Base-by-base conservation (phyloP, 2,329 filamentous ascomycete species). In the Aspergillus alliaceus region DNA sequence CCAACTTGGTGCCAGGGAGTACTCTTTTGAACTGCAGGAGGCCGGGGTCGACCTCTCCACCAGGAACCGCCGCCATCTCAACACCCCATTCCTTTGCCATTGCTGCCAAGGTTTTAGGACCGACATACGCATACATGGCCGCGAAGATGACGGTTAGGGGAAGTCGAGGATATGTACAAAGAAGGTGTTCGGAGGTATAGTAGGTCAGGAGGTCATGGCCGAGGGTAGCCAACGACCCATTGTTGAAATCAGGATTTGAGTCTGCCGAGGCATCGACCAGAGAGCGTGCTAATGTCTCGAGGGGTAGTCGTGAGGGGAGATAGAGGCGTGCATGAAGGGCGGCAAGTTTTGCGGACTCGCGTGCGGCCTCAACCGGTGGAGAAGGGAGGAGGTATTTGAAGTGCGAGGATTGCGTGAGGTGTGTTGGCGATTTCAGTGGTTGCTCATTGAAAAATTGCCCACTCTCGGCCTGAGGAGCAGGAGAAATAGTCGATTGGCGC, bases 51-150 rank as follows among this genome's bases (percentile, higher is more conserved):
- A 98, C 93, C 77, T 98, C 93, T 58, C 86, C 86, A 51, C 93
- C 95, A 0, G 95, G 95, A 20, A 86, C 88, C 11, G 90, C 90
- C n/a, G 91, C 93, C 42, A 82, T 78, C 73, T 98, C 93, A 15
- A 98, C 86, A 77, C 95, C 95, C 95, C 95, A 99, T 77, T 95
- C 90, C 60, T 83, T 80, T 15, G 90, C 86, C 63, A 98, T 84
- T 20, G 86, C 81, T 51, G 87, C 80, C 47, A 98, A 82, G 1
- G 93, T 87, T 64, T 86, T 85, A 6, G 86, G 83, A 4, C 95
- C 95, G 47, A 88, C 84, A 72, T 91, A 98, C 47, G 90, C 92
- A 68, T 89, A 88, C 80, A 96, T 88, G 31, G 91, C 89, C 53
- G 92, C 87, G 77, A 91, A 96, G 52, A 96, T 79, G 56, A 99